phyloP scores from a whole-genome alignment of 2,329 filamentous ascomycete species.

The Botrytis cinerea region DNA sequence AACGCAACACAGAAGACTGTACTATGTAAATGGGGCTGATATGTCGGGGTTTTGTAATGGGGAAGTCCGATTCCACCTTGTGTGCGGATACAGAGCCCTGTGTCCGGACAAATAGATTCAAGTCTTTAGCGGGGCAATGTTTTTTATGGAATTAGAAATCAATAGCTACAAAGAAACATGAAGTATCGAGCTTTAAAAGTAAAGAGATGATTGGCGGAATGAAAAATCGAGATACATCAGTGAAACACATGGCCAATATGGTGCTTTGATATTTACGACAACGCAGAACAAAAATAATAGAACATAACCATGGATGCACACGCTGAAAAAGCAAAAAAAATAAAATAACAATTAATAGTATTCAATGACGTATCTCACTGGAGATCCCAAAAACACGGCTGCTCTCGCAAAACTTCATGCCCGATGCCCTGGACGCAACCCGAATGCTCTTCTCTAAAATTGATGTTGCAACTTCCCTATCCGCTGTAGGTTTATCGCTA shows the following conservation, averaged over 20 bases:
- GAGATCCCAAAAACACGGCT: background rate
- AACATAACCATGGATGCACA: background rate
- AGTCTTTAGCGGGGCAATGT: background rate
- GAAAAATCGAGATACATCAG: background rate
- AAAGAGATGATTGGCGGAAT: background rate
- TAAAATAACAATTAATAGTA: background rate
- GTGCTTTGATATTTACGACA: background rate
- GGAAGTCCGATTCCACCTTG: conserved; percentile 17
- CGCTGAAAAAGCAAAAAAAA: background rate
- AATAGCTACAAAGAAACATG: background rate
- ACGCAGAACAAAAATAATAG: background rate
- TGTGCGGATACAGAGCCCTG: background rate
- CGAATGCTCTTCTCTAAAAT: background rate
- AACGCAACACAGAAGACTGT: background rate
- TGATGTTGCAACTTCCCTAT: background rate
- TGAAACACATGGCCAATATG: background rate
- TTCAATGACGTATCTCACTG: conserved; percentile 1
- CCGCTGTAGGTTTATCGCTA: too few relatives aligned
- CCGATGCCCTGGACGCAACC: background rate
- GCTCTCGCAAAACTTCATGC: background rate
- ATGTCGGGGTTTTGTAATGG: conserved; percentile 10
- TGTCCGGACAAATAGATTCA: background rate
- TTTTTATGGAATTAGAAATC: background rate
- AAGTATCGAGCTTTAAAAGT: background rate
- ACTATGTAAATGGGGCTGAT: background rate